Conservation (phyloP, 2,329 filamentous ascomycete genomes). For the Penicillium sp. region DNA sequence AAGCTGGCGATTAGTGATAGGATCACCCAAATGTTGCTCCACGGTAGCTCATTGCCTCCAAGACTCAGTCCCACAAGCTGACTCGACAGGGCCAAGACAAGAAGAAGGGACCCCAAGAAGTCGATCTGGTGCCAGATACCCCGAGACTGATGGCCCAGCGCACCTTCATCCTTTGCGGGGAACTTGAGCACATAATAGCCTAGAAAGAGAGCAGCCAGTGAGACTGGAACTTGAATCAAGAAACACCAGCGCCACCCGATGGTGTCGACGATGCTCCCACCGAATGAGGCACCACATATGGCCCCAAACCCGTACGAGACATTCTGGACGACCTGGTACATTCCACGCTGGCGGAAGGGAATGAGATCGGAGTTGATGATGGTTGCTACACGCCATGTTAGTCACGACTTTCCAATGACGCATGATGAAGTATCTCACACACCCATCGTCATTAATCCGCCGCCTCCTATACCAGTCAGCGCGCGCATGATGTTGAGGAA, state of each 20-base stretch:
- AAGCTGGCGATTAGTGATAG: conserved; percentile 41
- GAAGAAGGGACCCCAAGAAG: conserved; percentile 57
- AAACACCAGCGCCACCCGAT: conserved; percentile 58
- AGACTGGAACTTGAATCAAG: conserved; percentile 63
- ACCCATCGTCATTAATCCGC: conserved; percentile 68
- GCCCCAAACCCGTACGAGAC: conserved; percentile 64
- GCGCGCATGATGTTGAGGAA: conserved; percentile 71
- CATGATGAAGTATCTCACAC: neutral
- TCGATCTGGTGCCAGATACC: conserved; percentile 59
- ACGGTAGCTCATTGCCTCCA: conserved; percentile 50
- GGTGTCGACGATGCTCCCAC: conserved; percentile 47
- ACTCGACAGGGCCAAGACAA: conserved; percentile 60
- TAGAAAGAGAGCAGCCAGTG: conserved; percentile 55
- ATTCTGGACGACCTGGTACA: conserved; percentile 69
- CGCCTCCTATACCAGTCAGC: conserved; percentile 71
- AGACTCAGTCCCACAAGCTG: conserved; percentile 53
- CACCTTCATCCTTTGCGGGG: conserved; percentile 28
- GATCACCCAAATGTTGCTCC: conserved; percentile 47
- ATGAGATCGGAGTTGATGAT: conserved; percentile 76
- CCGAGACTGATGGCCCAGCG: neutral
- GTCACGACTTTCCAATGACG: neutral
- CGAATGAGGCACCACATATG: conserved; percentile 56
- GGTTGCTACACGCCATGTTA: conserved; percentile 41
- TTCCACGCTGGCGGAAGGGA: conserved; percentile 70
- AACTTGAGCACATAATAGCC: conserved; percentile 58